A percentile compares a stretch with the other conserved stretches of the same genome.
Evolutionary conservation across 192 early-diverging fungal species (phyloP).

Genomic region (Piromyces finnis): DNA sequence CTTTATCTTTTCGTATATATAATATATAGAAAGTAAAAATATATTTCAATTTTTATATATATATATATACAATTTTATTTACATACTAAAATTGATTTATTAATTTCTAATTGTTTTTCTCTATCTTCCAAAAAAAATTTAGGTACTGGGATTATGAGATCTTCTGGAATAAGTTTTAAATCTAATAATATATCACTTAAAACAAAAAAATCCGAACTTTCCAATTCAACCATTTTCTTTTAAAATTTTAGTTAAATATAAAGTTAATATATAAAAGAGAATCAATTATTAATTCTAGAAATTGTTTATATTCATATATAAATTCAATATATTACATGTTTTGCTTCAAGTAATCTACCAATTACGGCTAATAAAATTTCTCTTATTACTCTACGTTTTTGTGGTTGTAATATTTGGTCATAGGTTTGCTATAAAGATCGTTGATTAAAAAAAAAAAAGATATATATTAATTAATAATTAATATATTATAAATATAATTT

Average conservation of each 20-base stretch:
- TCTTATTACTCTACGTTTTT: constrained; percentile 30
- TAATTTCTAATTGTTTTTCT: constrained; percentile 6
- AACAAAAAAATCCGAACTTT: constrained; percentile 25
- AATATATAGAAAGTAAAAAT: no score
- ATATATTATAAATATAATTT: no score
- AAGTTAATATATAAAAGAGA: no score
- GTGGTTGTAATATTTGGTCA: constrained; percentile 39
- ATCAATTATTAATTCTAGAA: no score
- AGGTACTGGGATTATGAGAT: constrained; percentile 24
- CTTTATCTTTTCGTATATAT: no score
- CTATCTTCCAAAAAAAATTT: constrained; percentile 29
- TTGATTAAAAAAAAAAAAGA: no score
- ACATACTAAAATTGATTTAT: constrained; percentile 11
- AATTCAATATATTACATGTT: constrained; percentile 19
- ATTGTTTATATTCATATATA: no score
- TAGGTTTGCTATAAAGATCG: constrained; percentile 18
- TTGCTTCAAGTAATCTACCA: constrained; percentile 30
- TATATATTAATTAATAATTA: no score
- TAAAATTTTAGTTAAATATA: no score
- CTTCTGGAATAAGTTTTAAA: constrained; percentile 33
- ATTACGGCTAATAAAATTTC: constrained; percentile 26
- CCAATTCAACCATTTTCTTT: constrained; percentile 38
- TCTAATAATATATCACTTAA: constrained; percentile 29
- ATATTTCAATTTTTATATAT: no score
- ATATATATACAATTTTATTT: no score